phyloP scores from a whole-genome alignment of 176 grass and related monocot genomes.

The Lolium perenne region DNA sequence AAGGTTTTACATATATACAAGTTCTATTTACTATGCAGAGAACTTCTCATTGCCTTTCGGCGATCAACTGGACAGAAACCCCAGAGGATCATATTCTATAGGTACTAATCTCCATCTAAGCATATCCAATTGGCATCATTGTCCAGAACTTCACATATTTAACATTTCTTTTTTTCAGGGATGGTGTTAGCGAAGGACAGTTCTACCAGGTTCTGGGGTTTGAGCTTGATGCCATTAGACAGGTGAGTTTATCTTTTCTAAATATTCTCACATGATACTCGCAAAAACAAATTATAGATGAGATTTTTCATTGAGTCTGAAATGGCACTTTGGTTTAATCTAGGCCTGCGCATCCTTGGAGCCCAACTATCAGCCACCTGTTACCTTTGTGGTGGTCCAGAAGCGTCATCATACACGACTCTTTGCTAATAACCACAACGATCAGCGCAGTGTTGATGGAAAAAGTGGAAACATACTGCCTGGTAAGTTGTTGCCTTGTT shows the following conservation, averaged over 20 bases:
- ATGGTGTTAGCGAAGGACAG: conserved; percentile 82
- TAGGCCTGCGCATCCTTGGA: conserved; percentile 80
- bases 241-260: conserved; percentile 46
- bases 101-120: conserved; percentile 46
- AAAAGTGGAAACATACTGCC: conserved; percentile 75
- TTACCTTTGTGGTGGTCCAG: conserved; percentile 87
- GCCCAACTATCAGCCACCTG: conserved; percentile 73
- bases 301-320: not conserved
- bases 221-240: conserved; percentile 75
- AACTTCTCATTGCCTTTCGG: conserved; percentile 72
- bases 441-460: conserved; percentile 56
- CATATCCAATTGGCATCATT: not conserved
- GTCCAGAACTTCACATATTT: not conserved
- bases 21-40: conserved; percentile 50
- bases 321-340: conserved; percentile 11
- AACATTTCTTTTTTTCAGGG: conserved; percentile 42
- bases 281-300: not conserved
- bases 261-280: not conserved
- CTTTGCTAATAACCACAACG: conserved; percentile 69
- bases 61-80: conserved; percentile 69
- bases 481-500: conserved; percentile 44
- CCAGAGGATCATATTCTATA: conserved; percentile 77
- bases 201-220: conserved; percentile 76
- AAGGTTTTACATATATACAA: not conserved
- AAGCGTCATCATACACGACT: conserved; percentile 81